Evolutionary conservation across 108 stramenopile genomes (phyloP), one percentile per base, ranked within the genome.

Genomic region (Poteriospumella lacustris): DNA sequence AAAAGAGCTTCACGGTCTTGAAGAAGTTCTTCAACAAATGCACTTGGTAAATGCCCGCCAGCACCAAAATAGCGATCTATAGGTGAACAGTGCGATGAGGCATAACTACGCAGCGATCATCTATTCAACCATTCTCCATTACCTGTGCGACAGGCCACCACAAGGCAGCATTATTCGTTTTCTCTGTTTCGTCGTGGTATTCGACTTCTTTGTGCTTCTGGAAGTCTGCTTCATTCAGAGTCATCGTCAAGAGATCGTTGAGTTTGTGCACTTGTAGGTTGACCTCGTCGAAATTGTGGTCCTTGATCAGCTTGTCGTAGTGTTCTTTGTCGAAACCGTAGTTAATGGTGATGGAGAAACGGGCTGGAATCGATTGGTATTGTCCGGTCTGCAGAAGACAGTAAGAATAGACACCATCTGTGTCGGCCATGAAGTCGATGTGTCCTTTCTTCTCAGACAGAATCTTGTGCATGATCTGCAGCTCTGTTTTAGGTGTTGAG

Each of bases 121-220:
- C 60, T 31, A 12, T 34, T 3, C 5, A 64, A 5, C 9, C 3
- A 12, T 24, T 5, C 3, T 56, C 3, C 5, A 9, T 42, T 24
- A 73, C 70, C 75, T 80, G 80, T 0, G 72, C 31, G 24, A 80
- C 58, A 2, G 80, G 80, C 75, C 75, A 80, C 80, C 80, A 80
- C 26, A 58, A 9, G 29, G 80, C 80, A 0, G 70, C 80, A 1
- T 19, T 29, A 72, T 80, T 80, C 26, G 40, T 76, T 15, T 60
- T 26, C 80, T 80, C 80, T 31, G 73, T 43, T 0, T 80, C 47
- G 12, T 59, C 33, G 33, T 80, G 80, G 36, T 58, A 80, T 0
- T 59, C 15, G 24, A 80, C 80, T 52, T 80, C 80, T 5, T 76
- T 76, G 29, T 80, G 70, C 75, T 80, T 80, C 80, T 75, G 70